phyloP scores from a whole-genome alignment of 176 grass and related monocot genomes.

The Oryza australiensis region DNA sequence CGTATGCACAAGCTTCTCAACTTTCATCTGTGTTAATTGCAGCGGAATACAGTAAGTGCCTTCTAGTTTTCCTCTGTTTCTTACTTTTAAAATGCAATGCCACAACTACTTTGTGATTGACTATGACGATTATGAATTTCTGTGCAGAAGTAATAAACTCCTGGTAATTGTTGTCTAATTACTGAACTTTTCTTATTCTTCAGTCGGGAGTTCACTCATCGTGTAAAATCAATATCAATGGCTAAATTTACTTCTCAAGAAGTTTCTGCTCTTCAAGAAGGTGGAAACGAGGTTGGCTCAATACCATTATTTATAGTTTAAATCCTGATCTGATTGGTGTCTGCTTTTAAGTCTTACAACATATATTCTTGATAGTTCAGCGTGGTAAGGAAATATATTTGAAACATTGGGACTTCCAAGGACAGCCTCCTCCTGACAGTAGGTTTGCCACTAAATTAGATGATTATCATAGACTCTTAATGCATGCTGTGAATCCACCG shows the following conservation, averaged over 20 bases:
- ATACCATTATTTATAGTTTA: slow-evolving; percentile 8
- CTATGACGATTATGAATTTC: neutral
- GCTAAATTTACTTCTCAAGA: slow-evolving; percentile 68
- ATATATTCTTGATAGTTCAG: slow-evolving; percentile 27
- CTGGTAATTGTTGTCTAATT: neutral
- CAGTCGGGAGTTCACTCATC: slow-evolving; percentile 73
- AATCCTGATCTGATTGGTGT: slow-evolving; percentile 1
- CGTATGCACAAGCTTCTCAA: slow-evolving; percentile 74
- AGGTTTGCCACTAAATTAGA: slow-evolving; percentile 45
- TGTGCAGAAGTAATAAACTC: neutral
- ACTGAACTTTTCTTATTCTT: slow-evolving; percentile 8
- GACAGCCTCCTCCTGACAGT: slow-evolving; percentile 49
- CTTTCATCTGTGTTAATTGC: slow-evolving; percentile 64
- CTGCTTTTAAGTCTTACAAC: neutral
- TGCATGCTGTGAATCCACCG: slow-evolving; percentile 1
- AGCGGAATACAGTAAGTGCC: slow-evolving; percentile 76
- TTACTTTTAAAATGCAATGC: neutral
- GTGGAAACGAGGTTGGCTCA: slow-evolving; percentile 59
- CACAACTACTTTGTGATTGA: neutral
- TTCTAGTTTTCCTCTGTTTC: neutral
- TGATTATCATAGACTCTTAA: slow-evolving; percentile 12
- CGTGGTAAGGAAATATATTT: slow-evolving; percentile 63
- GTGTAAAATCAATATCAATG: slow-evolving; percentile 77
- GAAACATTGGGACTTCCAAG: slow-evolving; percentile 64
- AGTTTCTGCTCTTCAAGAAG: slow-evolving; percentile 64